Base-by-base conservation (phyloP, 2,329 filamentous ascomycete species). In the Botrytis porri region DNA sequence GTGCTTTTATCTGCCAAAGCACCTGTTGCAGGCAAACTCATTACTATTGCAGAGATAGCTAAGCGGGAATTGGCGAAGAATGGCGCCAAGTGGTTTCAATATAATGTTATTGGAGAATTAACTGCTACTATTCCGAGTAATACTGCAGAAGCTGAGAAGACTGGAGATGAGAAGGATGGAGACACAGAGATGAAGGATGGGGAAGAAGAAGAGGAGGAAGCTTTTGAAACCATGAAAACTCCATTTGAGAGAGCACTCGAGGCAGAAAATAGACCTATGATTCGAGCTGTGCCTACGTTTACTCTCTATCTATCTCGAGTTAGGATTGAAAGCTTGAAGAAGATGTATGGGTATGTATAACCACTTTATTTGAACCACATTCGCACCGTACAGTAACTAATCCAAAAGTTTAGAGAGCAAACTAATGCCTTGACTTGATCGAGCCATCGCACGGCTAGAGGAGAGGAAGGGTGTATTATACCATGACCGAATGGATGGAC, bases 41-140 rank as follows among this genome's bases (percentile, higher is more conserved):
- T 93, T 77, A 90, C 88, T 6, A 86, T 93, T 63, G 85, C 86
- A 62, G 92, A 94, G 81, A 89, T 92, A 54, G 86, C 85, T 72
- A 91, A 91, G 80, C 83, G 86, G 57, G 83, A 88, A 64, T 81
- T 92, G 70, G 82, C 78, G 45, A 83, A 85, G 69, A 81, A 83
- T 59, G 84, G 83, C 5, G 83, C 82, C 74, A 76, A 82, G 65
- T 84, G 81, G 81, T 84, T 78, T 73, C 81, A 83, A 72, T 84
- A 84, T 75, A 81, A 79, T 72, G 75, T 71, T 39, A 70, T 83
- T 37, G 77, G 78, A 22, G 45, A 67, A 18, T 37, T 67, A 57
- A 72, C 71, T 37, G 69, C 77, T 39, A 66, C 41, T 54, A 37
- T 72, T 60, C 41, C 25, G 54, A 43, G 48, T n/a, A 29, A 29